Evolutionary conservation across 805 yeast species (phyloP), one percentile per base, ranked within the genome.

Genomic region (Wickerhamiella azymoides): DNA sequence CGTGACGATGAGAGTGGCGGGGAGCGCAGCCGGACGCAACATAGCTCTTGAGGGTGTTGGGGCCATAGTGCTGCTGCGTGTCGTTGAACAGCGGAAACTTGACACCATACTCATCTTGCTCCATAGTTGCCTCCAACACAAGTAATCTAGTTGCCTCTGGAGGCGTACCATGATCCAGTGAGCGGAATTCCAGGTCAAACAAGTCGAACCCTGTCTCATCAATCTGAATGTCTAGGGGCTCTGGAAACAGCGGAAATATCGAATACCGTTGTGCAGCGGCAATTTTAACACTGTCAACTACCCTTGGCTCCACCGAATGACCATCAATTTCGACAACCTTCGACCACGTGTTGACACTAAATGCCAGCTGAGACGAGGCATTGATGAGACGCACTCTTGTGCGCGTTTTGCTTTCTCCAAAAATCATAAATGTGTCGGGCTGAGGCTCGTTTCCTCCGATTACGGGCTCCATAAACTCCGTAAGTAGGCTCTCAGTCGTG

Each of bases 221-320:
- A 33, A 28, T n/a, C 16, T 25, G 36, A 5, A 38, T 5, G 9
- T 21, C n/a, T 11, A 13, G 61, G 81, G 92, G 32, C n/a, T 6
- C 21, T 25, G 32, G 16, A 3, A 11, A 6, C 8, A 30, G 33
- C 16, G 85, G 63, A 50, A 84, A 63, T 1, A 84, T 80, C 35
- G 84, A 70, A 58, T 80, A 75, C 57, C 96, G 69, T 64, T 88
- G 96, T 9, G 89, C 96, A 17, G 81, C 85, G 0, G 89, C 71
- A 4, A 64, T 47, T 7, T 57, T 51, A 1, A 62, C 49, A 21
- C 51, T 55, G 18, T 55, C 54, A 10, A 56, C 50, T 1, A 39
- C 45, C 5, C 53, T 19, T 0, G 64, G 64, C 43, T 49, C 49
- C 3, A 57, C 49, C 9, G 49, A 46, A 6, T 57, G 53, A 2